phyloP scores from a whole-genome alignment of 2,329 filamentous ascomycete species.

The Aspergillus neoniger region DNA sequence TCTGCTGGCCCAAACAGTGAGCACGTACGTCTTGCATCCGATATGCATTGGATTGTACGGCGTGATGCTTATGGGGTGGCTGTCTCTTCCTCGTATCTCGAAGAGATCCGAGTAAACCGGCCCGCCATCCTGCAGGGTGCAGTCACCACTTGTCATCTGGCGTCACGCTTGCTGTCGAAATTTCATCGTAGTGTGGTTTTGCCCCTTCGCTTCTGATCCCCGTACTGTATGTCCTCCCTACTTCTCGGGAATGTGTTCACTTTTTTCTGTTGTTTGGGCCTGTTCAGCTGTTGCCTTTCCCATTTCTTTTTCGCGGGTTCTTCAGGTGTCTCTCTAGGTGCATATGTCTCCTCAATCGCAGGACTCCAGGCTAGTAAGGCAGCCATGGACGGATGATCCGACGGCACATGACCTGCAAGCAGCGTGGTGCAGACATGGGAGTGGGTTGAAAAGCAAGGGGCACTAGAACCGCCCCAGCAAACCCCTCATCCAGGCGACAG shows the following conservation, averaged over 20 bases:
- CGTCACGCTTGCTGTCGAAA: background rate
- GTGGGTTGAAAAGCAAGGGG: background rate
- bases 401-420: background rate
- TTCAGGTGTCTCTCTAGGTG: background rate
- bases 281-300: background rate
- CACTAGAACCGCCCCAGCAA: background rate
- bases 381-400: background rate
- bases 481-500: background rate
- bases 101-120: constrained; percentile 51
- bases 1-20: constrained; percentile 48
- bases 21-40: constrained; percentile 55
- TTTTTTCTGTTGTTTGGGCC: background rate
- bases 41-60: constrained; percentile 58
- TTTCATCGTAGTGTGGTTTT: background rate
- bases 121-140: background rate
- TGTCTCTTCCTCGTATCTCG: constrained; percentile 50
- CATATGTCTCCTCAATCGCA: background rate
- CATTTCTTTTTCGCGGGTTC: background rate
- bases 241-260: background rate
- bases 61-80: constrained; percentile 57
- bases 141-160: background rate
- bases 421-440: background rate
- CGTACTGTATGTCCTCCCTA: background rate
- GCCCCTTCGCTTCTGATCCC: background rate
- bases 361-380: background rate